phyloP scores from a whole-genome alignment of 1,139 yeast genomes.

The Yamadazyma jaroonii region DNA sequence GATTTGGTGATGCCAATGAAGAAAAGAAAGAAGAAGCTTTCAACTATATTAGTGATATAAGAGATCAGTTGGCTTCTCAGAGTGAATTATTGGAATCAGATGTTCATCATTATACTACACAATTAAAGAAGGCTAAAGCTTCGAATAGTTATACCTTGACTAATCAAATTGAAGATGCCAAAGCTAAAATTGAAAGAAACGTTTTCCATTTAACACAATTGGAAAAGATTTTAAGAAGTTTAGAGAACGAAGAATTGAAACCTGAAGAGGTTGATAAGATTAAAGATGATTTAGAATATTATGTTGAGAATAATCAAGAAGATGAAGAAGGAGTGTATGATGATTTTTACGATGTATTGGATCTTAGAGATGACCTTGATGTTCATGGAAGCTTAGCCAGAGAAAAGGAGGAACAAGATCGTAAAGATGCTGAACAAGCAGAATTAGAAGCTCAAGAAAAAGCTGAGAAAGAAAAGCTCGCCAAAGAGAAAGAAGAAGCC shows the following conservation, averaged over 20 bases:
- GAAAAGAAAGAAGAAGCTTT: conserved; percentile 71
- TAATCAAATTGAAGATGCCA: conserved; percentile 57
- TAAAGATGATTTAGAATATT: conserved; percentile 89
- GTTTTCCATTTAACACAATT: conserved; percentile 74
- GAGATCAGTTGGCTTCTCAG: conserved; percentile 84
- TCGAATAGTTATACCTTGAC: conserved; percentile 34
- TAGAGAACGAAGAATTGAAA: conserved; percentile 82
- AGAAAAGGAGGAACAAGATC: conserved; percentile 12
- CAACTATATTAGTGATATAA: conserved; percentile 66
- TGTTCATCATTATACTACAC: conserved; percentile 52
- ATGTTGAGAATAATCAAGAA: conserved; percentile 92
- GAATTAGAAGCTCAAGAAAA: conserved; percentile 7
- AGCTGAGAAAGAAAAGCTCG: conserved; percentile 4
- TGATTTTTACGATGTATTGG: conserved; percentile 85
- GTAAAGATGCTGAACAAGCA: conserved; percentile 12
- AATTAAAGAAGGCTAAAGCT: conserved; percentile 52
- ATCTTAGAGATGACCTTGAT: conserved; percentile 58
- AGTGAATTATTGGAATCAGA: conserved; percentile 78
- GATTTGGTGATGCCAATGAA: conserved; percentile 69
- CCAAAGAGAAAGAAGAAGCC: conserved; percentile 7
- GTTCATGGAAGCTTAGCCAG: conserved; percentile 16
- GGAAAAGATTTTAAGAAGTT: conserved; percentile 71
- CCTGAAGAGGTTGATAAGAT: conserved; percentile 78
- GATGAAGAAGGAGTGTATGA: conserved; percentile 97
- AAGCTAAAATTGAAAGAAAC: conserved; percentile 70